Evolutionary conservation across 164 flowering plant genomes (phyloP), one percentile per base, ranked within the genome.

Genomic region (Dillenia turbinata): DNA sequence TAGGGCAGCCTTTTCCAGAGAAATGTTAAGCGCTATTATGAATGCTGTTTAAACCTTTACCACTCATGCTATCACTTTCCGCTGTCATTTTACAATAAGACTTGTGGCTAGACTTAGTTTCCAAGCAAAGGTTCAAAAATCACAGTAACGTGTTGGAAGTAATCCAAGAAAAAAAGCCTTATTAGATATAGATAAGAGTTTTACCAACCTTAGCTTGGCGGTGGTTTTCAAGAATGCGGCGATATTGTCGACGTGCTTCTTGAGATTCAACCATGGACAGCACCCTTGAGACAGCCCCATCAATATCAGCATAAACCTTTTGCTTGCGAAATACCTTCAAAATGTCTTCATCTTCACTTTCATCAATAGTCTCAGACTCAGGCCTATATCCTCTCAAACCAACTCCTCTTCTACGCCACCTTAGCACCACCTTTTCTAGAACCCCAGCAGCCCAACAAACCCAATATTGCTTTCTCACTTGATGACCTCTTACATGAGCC

Each of bases 401-500:
- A 69, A 67, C 81, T 51, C 97, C 94, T 79, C 73, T 84, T 22
- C 99, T 69, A 5, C 96, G 89, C 99, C 99, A 89, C 50, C 96
- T 73, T 44, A 95, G 72, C 40, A 95, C 77, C 33, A 80, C 89
- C 79, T 91, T 95, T 52, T 95, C 99, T 58, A 90, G 71, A 55
- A 95, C 62, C 40, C 97, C 81, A 56, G 86, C 96, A 56, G 96
- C 91, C 99, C 97, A 91, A 48, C 86, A 66, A 13, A 85, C 88
- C 70, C 71, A 81, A 65, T 88, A 89, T 50, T 89, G 65, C 83
- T 84, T 88, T 68, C 97, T 83, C 10, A 84, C 87, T 75, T 88
- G 97, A 70, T 95, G 87, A 12, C 97, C 97, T 75, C 99, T 81
- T 57, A 91, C 87, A 79, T 84, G 96, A 67, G 99, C 97, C 97